Evolutionary conservation across 495 filamentous ascomycete species (phyloP), one percentile per base, ranked within the genome.

Genomic region (Achaetomiella virescens): DNA sequence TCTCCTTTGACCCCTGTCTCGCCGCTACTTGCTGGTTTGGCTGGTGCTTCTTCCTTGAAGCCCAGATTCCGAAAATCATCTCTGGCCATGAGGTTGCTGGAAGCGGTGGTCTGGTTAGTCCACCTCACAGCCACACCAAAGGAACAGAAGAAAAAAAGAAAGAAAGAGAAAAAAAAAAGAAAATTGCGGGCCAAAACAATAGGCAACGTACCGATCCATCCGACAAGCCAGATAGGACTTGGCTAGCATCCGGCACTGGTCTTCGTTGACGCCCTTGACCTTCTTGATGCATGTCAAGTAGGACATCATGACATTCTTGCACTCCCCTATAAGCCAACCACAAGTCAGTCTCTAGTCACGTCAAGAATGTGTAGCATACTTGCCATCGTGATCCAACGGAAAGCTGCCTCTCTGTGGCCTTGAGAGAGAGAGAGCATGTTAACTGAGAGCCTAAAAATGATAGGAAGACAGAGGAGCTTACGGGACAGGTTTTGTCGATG

Each of bases 371-470:
- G 12, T 9, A 22, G 41, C 4, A 11, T 11, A 60, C 75, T 66
- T 75, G 91, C 90, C 91, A 64, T 95, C 90, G 61, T 96, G 92
- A 67, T 98, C 93, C 42, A 98, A 84, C 21, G 93, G 93, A 65
- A 98, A 98, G 69, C 90, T 95, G 42, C 93, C 93, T 52, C 93
- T 87, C 70, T 98, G 90, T 0, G 93, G 93, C 46, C 90, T 95
- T 56, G 27, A 44, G 33, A 9, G 35, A 35, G 41, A 47, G 12
- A 18, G 18, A 25, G 17, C 9, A 42, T 36, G 33, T 57, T 17
- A 58, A n/a, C 29, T 50, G 48, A 43, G 58, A 42, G 47, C 55
- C 20, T 37, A 10, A 51, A 53, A 35, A 24, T 24, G 18, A 5
- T 10, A 37, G 18, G 36, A 18, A 38, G 43, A 36, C 22, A 43